Conservation (phyloP, 805 yeast genomes). For the Metschnikowia koreensis region DNA sequence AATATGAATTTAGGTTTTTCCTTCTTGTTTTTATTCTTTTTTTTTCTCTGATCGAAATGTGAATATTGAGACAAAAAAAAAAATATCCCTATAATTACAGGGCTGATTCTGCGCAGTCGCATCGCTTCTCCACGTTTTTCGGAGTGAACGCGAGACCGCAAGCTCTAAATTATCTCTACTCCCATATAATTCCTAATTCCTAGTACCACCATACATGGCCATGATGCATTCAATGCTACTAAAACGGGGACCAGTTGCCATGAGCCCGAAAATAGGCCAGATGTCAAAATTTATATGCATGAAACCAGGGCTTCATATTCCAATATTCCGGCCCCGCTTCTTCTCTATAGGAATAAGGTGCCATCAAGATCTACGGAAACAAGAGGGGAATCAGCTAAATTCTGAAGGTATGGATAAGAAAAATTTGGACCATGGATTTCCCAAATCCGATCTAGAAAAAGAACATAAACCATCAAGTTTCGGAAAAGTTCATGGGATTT, state of each 20-base stretch:
- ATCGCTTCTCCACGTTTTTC: slow-evolving; percentile 8
- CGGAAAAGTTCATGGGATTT: not conserved
- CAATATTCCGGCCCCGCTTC: too few species aligned
- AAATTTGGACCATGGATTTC: too few species aligned
- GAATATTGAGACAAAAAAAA: too few species aligned
- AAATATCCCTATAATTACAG: not conserved
- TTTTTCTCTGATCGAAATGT: too few species aligned
- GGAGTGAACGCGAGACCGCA: not conserved
- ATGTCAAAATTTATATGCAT: not conserved
- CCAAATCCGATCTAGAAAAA: not conserved
- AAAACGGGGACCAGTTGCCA: not conserved
- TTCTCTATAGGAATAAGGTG: too few species aligned
- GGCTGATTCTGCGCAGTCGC: not conserved
- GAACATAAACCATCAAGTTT: not conserved
- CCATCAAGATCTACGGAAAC: too few species aligned
- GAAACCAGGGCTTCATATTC: not conserved
- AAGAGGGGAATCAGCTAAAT: too few species aligned
- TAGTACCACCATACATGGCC: not conserved
- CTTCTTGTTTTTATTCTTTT: too few species aligned
- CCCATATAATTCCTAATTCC: too few species aligned
- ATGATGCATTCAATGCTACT: not conserved
- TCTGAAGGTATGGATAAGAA: too few species aligned
- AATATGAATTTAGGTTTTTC: too few species aligned
- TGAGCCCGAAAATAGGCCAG: not conserved
- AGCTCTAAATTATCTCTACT: not conserved